A percentile compares a stretch with the other conserved stretches of the same genome.
Evolutionary conservation across 140 eudicot genomes (phyloP).

Genomic region (Cichorium intybus): DNA sequence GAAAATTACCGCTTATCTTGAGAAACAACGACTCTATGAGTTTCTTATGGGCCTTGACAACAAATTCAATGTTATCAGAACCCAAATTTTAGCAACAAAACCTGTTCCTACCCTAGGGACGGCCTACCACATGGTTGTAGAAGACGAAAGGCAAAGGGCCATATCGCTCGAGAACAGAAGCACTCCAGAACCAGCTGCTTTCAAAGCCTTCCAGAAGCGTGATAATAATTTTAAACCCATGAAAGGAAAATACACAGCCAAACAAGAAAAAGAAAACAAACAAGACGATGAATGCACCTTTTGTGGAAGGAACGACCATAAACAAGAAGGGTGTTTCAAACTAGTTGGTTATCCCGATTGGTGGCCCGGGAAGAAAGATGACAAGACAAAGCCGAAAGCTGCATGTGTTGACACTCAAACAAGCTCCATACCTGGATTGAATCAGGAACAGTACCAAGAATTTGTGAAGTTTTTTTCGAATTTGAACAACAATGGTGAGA

Average conservation of each 20-base stretch:
- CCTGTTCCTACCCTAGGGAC: background rate
- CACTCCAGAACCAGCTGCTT: background rate
- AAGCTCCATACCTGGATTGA: too few relatives aligned
- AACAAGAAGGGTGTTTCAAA: background rate
- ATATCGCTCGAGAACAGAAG: background rate
- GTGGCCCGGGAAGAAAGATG: too few relatives aligned
- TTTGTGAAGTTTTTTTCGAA: background rate
- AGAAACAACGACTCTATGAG: too few relatives aligned
- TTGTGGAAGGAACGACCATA: too few relatives aligned
- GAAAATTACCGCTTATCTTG: too few relatives aligned
- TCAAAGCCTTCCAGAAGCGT: background rate
- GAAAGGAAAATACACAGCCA: background rate
- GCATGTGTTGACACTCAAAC: background rate
- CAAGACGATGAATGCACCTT: background rate
- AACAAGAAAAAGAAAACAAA: background rate
- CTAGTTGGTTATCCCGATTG: too few relatives aligned
- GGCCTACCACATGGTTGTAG: constrained; percentile 1
- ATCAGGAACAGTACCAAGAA: background rate
- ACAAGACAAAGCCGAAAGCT: background rate
- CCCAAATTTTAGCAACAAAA: background rate
- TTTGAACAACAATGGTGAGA: background rate
- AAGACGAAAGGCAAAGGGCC: too few relatives aligned
- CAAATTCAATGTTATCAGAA: too few relatives aligned
- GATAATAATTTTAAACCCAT: too few relatives aligned
- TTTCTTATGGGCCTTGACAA: too few relatives aligned